Evolutionary conservation across 1,139 yeast species (phyloP).

Genomic region (Saccharomyces pastorianus): DNA sequence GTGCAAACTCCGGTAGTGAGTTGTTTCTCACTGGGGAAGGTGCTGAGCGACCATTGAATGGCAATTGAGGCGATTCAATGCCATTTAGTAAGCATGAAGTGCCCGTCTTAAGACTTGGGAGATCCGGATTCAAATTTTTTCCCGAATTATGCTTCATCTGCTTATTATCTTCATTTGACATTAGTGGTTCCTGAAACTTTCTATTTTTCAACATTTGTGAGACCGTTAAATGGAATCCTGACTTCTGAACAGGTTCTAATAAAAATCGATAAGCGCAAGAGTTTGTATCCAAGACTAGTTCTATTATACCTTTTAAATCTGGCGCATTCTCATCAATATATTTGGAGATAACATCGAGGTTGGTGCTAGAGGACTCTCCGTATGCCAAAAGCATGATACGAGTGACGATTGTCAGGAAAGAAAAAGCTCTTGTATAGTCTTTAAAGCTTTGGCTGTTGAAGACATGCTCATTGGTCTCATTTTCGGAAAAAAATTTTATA

Average conservation of each 20-base stretch:
- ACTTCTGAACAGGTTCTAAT: conserved; percentile 20
- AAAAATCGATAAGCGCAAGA: conserved; percentile 21
- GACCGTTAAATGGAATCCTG: conserved; percentile 25
- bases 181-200: neutral
- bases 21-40: neutral
- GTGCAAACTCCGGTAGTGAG: neutral
- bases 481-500: conserved; percentile 8
- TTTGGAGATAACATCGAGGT: conserved; percentile 11
- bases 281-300: conserved; percentile 17
- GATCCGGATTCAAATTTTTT: neutral
- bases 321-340: conserved; percentile 13
- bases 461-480: conserved; percentile 7
- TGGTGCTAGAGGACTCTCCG: conserved; percentile 10
- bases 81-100: neutral
- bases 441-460: conserved; percentile 12
- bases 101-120: neutral
- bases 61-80: neutral
- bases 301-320: conserved; percentile 12
- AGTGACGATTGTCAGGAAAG: conserved; percentile 16
- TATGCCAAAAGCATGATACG: conserved; percentile 15
- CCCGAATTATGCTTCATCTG: neutral
- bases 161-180: neutral
- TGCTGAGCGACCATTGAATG: neutral
- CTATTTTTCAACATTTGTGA: conserved; percentile 17
- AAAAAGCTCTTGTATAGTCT: conserved; percentile 13